These are phyloP conservation scores for Mucor irregularis DNA, from an alignment of 371 early-diverging fungal species.

Conservation along the genomic window DNA sequence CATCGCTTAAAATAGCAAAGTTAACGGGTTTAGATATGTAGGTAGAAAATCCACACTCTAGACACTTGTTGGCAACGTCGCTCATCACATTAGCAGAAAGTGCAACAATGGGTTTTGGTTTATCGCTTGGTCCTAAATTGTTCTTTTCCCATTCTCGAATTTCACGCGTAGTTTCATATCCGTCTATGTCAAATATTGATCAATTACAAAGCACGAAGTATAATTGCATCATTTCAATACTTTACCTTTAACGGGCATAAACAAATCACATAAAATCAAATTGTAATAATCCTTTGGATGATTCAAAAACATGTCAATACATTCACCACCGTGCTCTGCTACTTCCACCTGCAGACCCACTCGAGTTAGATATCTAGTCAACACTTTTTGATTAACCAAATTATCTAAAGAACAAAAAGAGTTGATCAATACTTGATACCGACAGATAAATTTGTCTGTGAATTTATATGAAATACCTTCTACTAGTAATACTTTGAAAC, in stretches of 20 bases:
- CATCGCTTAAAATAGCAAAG: conserved; percentile 61
- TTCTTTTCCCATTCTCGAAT: conserved; percentile 59
- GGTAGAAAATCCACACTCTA: conserved; percentile 57
- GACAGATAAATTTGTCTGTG: not conserved
- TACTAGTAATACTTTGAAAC: conserved; percentile 48
- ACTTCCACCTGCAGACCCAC: conserved; percentile 56
- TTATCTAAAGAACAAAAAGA: conserved; percentile 38
- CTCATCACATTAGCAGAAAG: conserved; percentile 71
- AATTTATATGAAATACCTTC: conserved; percentile 44
- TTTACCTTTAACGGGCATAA: conserved; percentile 68
- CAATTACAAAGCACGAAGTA: not conserved
- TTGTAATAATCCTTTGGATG: conserved; percentile 50
- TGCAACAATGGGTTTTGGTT: conserved; percentile 59
- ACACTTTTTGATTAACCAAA: conserved; percentile 63
- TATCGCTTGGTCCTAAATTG: conserved; percentile 29
- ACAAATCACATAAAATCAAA: conserved; percentile 60
- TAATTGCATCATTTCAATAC: not conserved
- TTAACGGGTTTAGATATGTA: conserved; percentile 70
- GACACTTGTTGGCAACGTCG: conserved; percentile 57
- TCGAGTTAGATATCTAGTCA: conserved; percentile 49
- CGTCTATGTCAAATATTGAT: conserved; percentile 46
- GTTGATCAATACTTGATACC: too few relatives aligned
- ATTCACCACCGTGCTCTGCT: conserved; percentile 58
- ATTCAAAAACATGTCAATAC: conserved; percentile 46
- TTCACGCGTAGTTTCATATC: conserved; percentile 60